phyloP scores from a whole-genome alignment of 208 protist genomes.

The Wallacemonas sp. region DNA sequence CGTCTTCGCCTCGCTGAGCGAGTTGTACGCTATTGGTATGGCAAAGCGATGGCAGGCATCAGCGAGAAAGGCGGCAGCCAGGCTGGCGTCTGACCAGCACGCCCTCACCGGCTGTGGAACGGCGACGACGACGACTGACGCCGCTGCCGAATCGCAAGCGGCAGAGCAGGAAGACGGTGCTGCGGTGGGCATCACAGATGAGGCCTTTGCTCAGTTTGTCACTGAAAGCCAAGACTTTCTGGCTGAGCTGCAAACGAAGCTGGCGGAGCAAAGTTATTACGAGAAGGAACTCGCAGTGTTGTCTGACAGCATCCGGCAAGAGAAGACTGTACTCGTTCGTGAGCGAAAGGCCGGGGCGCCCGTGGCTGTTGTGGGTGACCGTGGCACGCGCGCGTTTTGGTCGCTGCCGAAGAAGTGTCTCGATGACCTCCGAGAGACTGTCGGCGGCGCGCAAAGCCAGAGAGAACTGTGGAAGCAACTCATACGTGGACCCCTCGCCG shows the following conservation, averaged over 20 bases:
- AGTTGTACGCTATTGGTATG: slow-evolving; percentile 41
- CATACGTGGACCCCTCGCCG: slow-evolving; percentile 33
- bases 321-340: slow-evolving; percentile 34
- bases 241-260: neutral
- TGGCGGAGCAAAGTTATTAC: slow-evolving; percentile 11
- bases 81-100: slow-evolving; percentile 3
- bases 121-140: too few relatives aligned
- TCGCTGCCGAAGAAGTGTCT: slow-evolving; percentile 39
- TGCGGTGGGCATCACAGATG: neutral
- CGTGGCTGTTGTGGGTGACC: slow-evolving; percentile 43
- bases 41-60: slow-evolving; percentile 1
- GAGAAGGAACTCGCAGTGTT: slow-evolving; percentile 20
- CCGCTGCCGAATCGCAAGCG: neutral
- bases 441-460: slow-evolving; percentile 25
- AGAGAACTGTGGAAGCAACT: slow-evolving; percentile 39
- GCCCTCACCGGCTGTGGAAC: too few relatives aligned
- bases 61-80: slow-evolving; percentile 14
- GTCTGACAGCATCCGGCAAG: slow-evolving; percentile 13
- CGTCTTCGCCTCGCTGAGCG: slow-evolving; percentile 52
- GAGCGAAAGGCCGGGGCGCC: slow-evolving; percentile 48
- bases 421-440: slow-evolving; percentile 42
- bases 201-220: slow-evolving; percentile 7
- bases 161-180: neutral
- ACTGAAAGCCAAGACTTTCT: slow-evolving; percentile 9
- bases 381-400: slow-evolving; percentile 40